Conservation (phyloP, 352 stramenopile species). For the Phytopythium cucurbitacearum region DNA sequence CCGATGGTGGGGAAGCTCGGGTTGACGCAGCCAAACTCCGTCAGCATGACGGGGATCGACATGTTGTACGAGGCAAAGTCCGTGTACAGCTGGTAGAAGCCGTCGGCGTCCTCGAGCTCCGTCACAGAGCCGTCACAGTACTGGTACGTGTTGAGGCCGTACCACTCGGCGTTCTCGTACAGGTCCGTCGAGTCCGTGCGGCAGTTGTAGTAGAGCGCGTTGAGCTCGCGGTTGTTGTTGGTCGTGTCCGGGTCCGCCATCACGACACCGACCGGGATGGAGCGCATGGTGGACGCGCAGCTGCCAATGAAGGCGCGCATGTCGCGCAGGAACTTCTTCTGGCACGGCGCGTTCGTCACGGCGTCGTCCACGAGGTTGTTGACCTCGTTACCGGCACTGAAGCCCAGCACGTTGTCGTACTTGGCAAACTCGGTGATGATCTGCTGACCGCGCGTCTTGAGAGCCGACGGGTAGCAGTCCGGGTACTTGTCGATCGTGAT, state of each 20-base stretch:
- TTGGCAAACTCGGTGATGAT: conserved; percentile 81
- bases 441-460: conserved; percentile 68
- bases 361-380: conserved; percentile 51
- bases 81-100: conserved; percentile 55
- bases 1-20: conserved; percentile 59
- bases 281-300: conserved; percentile 46
- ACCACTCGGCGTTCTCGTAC: conserved; percentile 83
- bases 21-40: conserved; percentile 83
- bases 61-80: conserved; percentile 62
- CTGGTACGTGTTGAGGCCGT: conserved; percentile 84
- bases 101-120: conserved; percentile 35
- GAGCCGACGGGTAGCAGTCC: conserved; percentile 42
- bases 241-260: conserved; percentile 48
- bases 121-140: conserved; percentile 56
- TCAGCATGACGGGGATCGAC: conserved; percentile 74
- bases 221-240: conserved; percentile 50
- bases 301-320: conserved; percentile 64
- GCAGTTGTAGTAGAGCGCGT: conserved; percentile 87
- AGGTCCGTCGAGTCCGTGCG: conserved; percentile 54
- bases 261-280: conserved; percentile 74
- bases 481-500: conserved; percentile 50
- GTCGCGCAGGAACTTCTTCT: conserved; percentile 88
- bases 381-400: conserved; percentile 83
- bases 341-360: conserved; percentile 67
- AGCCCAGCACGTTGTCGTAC: conserved; percentile 83